Evolutionary conservation across 2,329 filamentous ascomycete genomes (phyloP).

Genomic region (Phaeomoniella chlamydospora): DNA sequence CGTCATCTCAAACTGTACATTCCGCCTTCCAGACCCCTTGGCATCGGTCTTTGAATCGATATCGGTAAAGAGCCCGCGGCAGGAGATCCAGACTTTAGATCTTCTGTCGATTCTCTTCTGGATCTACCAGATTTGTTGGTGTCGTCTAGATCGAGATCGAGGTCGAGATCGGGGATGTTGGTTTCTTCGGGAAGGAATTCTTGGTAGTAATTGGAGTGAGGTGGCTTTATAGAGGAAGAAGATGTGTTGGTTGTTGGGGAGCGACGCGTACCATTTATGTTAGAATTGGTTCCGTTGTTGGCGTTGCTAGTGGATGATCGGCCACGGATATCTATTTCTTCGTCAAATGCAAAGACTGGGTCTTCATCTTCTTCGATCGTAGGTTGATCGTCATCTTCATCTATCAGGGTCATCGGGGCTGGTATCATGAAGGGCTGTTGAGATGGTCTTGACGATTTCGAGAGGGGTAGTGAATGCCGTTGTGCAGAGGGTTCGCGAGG

Average conservation of each 20-base stretch:
- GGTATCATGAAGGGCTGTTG: too few relatives aligned
- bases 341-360: neutral
- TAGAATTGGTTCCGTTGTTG: too few relatives aligned
- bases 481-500: neutral
- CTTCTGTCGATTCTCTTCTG: neutral
- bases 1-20: neutral
- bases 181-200: neutral
- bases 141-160: neutral
- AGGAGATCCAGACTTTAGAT: neutral
- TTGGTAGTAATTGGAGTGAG: neutral
- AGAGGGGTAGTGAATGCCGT: neutral
- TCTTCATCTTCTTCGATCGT: neutral
- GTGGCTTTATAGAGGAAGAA: too few relatives aligned
- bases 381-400: too few relatives aligned
- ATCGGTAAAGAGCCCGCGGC: conserved; percentile 1
- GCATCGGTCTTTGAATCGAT: neutral
- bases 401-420: too few relatives aligned
- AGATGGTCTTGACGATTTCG: neutral
- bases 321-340: neutral
- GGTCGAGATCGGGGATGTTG: neutral
- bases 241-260: too few relatives aligned
- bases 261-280: too few relatives aligned
- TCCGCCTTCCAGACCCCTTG: neutral
- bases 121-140: too few relatives aligned
- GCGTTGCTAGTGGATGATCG: too few relatives aligned